Evolutionary conservation across 2,329 filamentous ascomycete genomes (phyloP).

Genomic region (Mycosphaerella sp.): DNA sequence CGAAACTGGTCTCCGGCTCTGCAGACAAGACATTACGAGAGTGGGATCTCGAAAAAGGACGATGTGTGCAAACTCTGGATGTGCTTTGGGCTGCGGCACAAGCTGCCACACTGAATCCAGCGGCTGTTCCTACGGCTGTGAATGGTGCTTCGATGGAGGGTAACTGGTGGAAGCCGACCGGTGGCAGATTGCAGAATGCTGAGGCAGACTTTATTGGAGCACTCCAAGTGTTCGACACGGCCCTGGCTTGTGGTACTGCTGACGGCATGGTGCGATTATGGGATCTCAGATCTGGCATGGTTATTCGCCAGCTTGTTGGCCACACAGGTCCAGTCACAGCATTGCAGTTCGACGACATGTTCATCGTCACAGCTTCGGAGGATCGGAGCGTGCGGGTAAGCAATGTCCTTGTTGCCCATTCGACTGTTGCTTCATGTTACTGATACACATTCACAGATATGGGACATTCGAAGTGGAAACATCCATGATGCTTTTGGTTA

Average conservation of each 20-base stretch:
- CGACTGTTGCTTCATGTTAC: slow-evolving; percentile 1
- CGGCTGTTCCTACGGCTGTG: slow-evolving; percentile 17
- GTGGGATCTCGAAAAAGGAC: slow-evolving; percentile 96
- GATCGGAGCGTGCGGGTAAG: slow-evolving; percentile 92
- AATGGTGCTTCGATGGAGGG: slow-evolving; percentile 16
- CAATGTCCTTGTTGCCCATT: slow-evolving; percentile 20
- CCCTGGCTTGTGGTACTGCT: slow-evolving; percentile 89
- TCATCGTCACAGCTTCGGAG: slow-evolving; percentile 85
- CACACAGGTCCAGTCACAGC: slow-evolving; percentile 93
- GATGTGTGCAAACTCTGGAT: slow-evolving; percentile 93
- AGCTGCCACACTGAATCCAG: slow-evolving; percentile 53
- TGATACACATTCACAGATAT: slow-evolving; percentile 65
- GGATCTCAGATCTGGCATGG: slow-evolving; percentile 93
- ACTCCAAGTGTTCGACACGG: slow-evolving; percentile 91
- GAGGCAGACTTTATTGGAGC: slow-evolving; percentile 90
- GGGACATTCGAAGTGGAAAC: slow-evolving; percentile 93
- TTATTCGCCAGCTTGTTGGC: slow-evolving; percentile 91
- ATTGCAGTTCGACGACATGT: slow-evolving; percentile 92
- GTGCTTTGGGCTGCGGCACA: slow-evolving; percentile 97
- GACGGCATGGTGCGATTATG: slow-evolving; percentile 96
- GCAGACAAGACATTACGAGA: slow-evolving; percentile 96
- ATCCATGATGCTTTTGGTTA: slow-evolving; percentile 97
- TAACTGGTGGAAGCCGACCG: slow-evolving; percentile 66
- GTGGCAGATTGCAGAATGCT: slow-evolving; percentile 50
- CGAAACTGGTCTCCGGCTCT: slow-evolving; percentile 89